Conservation (phyloP, 768 basidiomycete genomes). For the Naganishia kalamii region DNA sequence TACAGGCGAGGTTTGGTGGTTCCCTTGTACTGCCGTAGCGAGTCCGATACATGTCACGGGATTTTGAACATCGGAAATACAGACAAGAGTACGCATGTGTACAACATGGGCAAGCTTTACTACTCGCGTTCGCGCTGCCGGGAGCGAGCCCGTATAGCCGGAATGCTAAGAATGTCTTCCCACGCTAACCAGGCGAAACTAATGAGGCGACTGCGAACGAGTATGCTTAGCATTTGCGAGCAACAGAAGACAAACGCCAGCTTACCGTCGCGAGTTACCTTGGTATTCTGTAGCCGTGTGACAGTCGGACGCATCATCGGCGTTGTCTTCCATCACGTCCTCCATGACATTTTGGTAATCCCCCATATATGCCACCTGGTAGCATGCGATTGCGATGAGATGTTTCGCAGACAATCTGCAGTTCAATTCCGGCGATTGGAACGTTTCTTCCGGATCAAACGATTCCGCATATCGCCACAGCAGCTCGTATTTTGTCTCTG, state of each 20-base stretch:
- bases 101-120: not conserved
- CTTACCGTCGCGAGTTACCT: not conserved
- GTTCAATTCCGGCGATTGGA: slow-evolving; percentile 20
- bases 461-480: not conserved
- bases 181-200: slow-evolving; percentile 43
- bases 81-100: too few relatives aligned
- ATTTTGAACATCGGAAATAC: not conserved
- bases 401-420: slow-evolving; percentile 27
- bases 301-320: slow-evolving; percentile 23
- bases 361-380: slow-evolving; percentile 40
- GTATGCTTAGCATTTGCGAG: not conserved
- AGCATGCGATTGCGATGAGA: slow-evolving; percentile 40
- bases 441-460: slow-evolving; percentile 20
- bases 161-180: slow-evolving; percentile 31
- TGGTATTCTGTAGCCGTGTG: slow-evolving; percentile 23
- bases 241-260: not conserved
- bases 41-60: not conserved
- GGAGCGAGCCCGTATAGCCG: not conserved
- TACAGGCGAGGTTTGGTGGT: slow-evolving; percentile 55
- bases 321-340: slow-evolving; percentile 17
- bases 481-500: slow-evolving; percentile 26
- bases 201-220: slow-evolving; percentile 30
- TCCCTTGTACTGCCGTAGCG: slow-evolving; percentile 4
- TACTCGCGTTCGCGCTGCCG: not conserved
- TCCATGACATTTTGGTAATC: slow-evolving; percentile 32